Evolutionary conservation across 306 rosid species (phyloP).

Genomic region (Hylodesmum podocarpum): DNA sequence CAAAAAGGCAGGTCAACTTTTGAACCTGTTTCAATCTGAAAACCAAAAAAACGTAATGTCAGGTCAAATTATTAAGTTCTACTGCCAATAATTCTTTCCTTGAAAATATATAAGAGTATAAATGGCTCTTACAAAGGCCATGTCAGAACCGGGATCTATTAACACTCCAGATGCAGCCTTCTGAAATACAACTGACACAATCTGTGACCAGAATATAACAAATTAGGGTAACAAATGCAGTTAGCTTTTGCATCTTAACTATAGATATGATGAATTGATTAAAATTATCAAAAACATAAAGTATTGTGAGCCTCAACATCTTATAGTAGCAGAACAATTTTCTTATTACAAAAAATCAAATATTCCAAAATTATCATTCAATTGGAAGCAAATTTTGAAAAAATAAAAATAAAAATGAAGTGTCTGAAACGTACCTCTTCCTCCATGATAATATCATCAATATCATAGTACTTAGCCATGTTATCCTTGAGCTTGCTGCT

Average conservation of each 20-base stretch:
- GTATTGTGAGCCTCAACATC: not conserved
- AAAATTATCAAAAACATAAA: slow-evolving; percentile 9
- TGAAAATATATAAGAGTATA: slow-evolving; percentile 17
- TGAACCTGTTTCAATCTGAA: slow-evolving; percentile 89
- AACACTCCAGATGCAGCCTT: slow-evolving; percentile 83
- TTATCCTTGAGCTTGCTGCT: slow-evolving; percentile 22
- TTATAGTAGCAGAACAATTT: not conserved
- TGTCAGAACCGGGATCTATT: slow-evolving; percentile 83
- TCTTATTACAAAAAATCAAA: not conserved
- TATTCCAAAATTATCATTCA: not conserved
- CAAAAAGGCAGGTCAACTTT: slow-evolving; percentile 93
- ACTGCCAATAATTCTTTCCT: slow-evolving; percentile 16
- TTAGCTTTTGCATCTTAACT: slow-evolving; percentile 2
- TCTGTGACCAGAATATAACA: slow-evolving; percentile 43
- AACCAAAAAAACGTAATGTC: slow-evolving; percentile 35
- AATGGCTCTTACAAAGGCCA: slow-evolving; percentile 58
- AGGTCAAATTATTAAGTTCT: slow-evolving; percentile 27
- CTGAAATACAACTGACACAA: slow-evolving; percentile 68
- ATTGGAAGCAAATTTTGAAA: not conserved
- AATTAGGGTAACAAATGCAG: slow-evolving; percentile 18
- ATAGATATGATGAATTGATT: not conserved
- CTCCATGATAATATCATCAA: slow-evolving; percentile 77
- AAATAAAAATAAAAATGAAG: too few relatives aligned
- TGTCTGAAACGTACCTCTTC: slow-evolving; percentile 59
- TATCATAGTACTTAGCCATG: slow-evolving; percentile 81